Percentiles rank a stretch among this genome's conserved stretches.
Evolutionary conservation across 495 filamentous ascomycete species (phyloP).

Genomic region (Lophium mytilinum): DNA sequence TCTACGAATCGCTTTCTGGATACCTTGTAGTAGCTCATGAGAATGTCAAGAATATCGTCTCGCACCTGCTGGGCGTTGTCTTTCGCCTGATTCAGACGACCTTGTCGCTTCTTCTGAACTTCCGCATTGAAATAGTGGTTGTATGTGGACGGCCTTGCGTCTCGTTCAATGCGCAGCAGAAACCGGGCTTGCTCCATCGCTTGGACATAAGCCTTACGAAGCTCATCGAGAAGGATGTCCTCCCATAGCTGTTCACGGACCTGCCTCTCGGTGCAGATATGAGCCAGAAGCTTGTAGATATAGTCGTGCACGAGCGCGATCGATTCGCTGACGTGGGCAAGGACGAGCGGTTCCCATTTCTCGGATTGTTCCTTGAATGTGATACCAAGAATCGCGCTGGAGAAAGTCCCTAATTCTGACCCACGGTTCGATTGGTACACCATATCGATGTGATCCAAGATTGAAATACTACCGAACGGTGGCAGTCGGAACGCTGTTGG

Average conservation of each 20-base stretch:
- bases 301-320: constrained; percentile 5
- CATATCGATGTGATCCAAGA: constrained; percentile 2
- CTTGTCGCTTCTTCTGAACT: constrained; percentile 5
- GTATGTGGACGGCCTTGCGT: constrained; percentile 2
- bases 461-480: neutral
- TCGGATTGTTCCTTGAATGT: constrained; percentile 7
- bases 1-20: constrained; percentile 8
- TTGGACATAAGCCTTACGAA: constrained; percentile 1
- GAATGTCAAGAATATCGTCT: constrained; percentile 6
- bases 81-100: neutral
- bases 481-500: neutral
- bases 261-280: constrained; percentile 6
- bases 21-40: constrained; percentile 8
- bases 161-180: constrained; percentile 3
- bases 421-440: constrained; percentile 5
- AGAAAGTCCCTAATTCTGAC: constrained; percentile 6
- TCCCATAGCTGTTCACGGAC: constrained; percentile 10
- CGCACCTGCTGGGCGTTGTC: constrained; percentile 2
- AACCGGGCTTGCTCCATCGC: constrained; percentile 11
- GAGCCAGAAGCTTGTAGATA: neutral
- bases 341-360: constrained; percentile 5
- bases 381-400: constrained; percentile 1
- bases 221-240: neutral
- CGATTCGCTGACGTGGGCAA: constrained; percentile 1
- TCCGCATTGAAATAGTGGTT: constrained; percentile 12